Base-by-base conservation (phyloP, 345 rosid genomes). In the Eucalyptus marginata region DNA sequence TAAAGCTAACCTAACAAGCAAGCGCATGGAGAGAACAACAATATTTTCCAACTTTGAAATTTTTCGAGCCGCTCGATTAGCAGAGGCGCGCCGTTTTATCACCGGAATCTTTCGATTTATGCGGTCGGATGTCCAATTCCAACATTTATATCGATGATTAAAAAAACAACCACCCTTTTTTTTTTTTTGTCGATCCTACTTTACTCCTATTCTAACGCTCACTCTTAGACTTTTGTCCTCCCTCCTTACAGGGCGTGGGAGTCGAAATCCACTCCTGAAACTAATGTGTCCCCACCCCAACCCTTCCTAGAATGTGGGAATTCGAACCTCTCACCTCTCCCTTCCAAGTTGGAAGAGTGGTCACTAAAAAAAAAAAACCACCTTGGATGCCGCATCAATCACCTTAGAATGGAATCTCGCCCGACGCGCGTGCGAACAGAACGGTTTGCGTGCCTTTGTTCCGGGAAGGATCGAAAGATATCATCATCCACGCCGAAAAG, bases 81-180 rank as follows among this genome's bases (percentile, higher is more conserved):
- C 11, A 36, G 25, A 71, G 13, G 27, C 13, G 25, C 11, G 20
- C 7, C 25, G 44, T 10, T 24, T 6, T 36, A 9, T 18, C 24
- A 13, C 83, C 0, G 7, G 4, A 36, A 10, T 10, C 14, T 71
- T 0, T 71, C 1, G 25, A 71, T 18, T 36, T 4, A 22, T 36
- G 46, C 46, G 83, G 24, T 36, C 83, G 7, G 13, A 33, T 33
- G 13, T 71, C 20, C 11, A 36, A 36, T 71, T 18, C 44, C 13
- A 33, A 71, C 44, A 22, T 17, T 17, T 0, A 68, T 10, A 17
- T 33, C 13, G 7, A 68, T 36, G 40, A 36, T 36, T 36, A 36
- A 36, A 36, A 36, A 36, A 3, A 36, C 40, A 36, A 36, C 4
- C 36, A 36, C 36, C 36, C 4, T 36, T 4, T 36, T 36, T 36